Percentiles rank a stretch among this genome's conserved stretches.
phyloP scores from a whole-genome alignment of 768 basidiomycete species.

The Sarcomyxa edulis region DNA sequence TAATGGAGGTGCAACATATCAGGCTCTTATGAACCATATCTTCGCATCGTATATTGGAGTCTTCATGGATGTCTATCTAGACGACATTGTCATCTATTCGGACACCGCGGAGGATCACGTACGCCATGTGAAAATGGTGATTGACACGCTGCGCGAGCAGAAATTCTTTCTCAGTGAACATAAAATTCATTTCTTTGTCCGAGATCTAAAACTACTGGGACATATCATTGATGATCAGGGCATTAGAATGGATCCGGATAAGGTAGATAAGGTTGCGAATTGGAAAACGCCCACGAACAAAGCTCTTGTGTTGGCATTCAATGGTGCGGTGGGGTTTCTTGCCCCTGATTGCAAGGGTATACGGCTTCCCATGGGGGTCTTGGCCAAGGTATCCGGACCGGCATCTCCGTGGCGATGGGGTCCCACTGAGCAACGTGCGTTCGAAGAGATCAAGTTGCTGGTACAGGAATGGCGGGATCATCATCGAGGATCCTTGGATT shows the following conservation, averaged over 20 bases:
- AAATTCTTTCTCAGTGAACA: constrained; percentile 22
- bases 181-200: constrained; percentile 21
- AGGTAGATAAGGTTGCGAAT: constrained; percentile 26
- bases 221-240: constrained; percentile 26
- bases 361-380: constrained; percentile 23
- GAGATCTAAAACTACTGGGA: constrained; percentile 25
- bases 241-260: constrained; percentile 33
- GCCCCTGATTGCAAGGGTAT: constrained; percentile 19
- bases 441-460: constrained; percentile 28
- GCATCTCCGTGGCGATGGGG: constrained; percentile 19
- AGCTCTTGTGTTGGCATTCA: constrained; percentile 24
- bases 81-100: constrained; percentile 38
- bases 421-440: constrained; percentile 20
- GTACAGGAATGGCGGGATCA: constrained; percentile 12
- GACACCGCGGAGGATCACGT: constrained; percentile 27
- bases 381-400: constrained; percentile 15
- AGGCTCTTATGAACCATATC: constrained; percentile 38
- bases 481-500: constrained; percentile 14
- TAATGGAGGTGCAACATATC: constrained; percentile 34
- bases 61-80: constrained; percentile 35
- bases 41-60: constrained; percentile 26
- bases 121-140: constrained; percentile 17
- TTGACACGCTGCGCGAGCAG: constrained; percentile 19
- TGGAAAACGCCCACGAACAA: constrained; percentile 22
- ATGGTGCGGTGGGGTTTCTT: constrained; percentile 30